These are phyloP conservation scores for Saccharomycopsis hybrid DNA, from an alignment of 1,139 yeast genomes.

Conservation along the genomic window DNA sequence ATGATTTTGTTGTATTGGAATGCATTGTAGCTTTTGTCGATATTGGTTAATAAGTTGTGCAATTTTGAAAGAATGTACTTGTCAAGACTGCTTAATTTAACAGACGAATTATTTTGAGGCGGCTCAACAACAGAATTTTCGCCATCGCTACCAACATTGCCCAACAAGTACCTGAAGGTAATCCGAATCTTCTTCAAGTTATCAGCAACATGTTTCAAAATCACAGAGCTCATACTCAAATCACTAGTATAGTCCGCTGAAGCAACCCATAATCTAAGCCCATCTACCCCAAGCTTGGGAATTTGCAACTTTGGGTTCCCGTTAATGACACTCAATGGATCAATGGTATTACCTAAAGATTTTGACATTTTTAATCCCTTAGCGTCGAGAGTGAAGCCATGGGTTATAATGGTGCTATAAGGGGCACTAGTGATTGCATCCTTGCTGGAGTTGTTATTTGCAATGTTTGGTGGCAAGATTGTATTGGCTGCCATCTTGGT, in stretches of 20 bases:
- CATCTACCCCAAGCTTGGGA: constrained; percentile 85
- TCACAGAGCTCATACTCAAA: constrained; percentile 65
- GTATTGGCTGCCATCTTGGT: constrained; percentile 53
- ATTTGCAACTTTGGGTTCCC: constrained; percentile 54
- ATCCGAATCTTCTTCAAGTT: constrained; percentile 75
- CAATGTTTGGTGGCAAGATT: constrained; percentile 8
- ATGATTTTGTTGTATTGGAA: constrained; percentile 63
- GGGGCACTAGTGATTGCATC: constrained; percentile 44
- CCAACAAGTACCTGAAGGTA: constrained; percentile 73
- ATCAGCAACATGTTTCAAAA: constrained; percentile 71
- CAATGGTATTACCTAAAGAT: constrained; percentile 75
- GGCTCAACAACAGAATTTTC: background rate
- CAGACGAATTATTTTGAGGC: constrained; percentile 27
- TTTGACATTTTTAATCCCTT: constrained; percentile 91
- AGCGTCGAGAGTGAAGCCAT: constrained; percentile 87
- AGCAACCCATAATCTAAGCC: constrained; percentile 86
- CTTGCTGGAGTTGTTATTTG: constrained; percentile 32
- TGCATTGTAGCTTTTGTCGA: constrained; percentile 41
- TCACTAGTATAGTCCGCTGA: constrained; percentile 83
- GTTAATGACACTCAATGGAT: constrained; percentile 59
- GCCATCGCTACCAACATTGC: constrained; percentile 46
- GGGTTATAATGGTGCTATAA: constrained; percentile 71
- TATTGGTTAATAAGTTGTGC: constrained; percentile 38
- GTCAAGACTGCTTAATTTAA: constrained; percentile 52
- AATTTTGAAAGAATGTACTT: constrained; percentile 54